Evolutionary conservation across 345 rosid genomes (phyloP), one percentile per base, ranked within the genome.

Genomic region (Linum usitatissimum): DNA sequence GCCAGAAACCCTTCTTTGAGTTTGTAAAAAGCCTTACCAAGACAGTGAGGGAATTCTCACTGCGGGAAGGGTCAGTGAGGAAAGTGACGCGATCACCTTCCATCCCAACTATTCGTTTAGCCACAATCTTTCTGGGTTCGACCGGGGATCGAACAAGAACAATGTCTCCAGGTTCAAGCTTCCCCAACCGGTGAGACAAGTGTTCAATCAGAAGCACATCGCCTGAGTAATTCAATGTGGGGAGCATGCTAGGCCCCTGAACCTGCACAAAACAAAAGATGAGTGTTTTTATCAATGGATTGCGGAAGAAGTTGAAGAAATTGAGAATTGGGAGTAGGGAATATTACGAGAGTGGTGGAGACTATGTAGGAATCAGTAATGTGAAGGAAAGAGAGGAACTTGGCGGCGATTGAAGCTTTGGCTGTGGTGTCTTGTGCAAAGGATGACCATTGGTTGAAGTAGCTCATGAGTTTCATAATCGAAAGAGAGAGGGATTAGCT

Each of bases 181-280:
- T 78, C 51, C 86, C 86, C 18, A 86, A 42, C 49, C 88, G 75
- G 65, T 81, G 94, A 3, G 97, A 86, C 53, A 84, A 40, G 72
- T 75, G 80, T 59, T 88, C 96, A 4, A 84, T 76, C 10, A 85
- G 56, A 21, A 88, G 61, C 18, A 88, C 85, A 70, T 88, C 96
- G 3, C 95, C 95, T 1, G 81, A 68, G 6, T 80, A 71, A 67
- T 85, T 85, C 70, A 88, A 77, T 34, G 96, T 85, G 21, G 96
- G 96, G 53, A 88, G 82, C 96, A 88, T 88, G 68, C 96, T 88
- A 4, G 87, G 83, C 4, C 91, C 96, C 49, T 73, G 79, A 51
- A 83, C 91, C 95, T 86, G 81, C 68, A 73, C n/a, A n/a, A n/a
- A n/a, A n/a, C n/a, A 61, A 48, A 67, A 57, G 53, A 58, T 23